These are phyloP conservation scores for Boletus rex-veris DNA, from an alignment of 768 basidiomycete species.

Conservation along the genomic window DNA sequence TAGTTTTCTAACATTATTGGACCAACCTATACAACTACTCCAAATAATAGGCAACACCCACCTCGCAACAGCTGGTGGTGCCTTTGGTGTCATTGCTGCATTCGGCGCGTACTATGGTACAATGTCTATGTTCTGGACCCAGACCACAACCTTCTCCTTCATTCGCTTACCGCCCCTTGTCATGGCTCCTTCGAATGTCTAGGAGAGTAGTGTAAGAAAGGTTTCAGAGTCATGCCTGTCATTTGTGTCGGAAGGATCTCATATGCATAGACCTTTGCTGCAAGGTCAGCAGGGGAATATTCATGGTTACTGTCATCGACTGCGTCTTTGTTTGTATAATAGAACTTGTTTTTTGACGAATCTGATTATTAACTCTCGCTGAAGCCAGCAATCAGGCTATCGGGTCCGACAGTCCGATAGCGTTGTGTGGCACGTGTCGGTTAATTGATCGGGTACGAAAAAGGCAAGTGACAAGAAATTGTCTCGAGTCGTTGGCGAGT, in stretches of 20 bases:
- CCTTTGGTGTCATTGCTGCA: constrained; percentile 24
- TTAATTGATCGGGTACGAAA: constrained; percentile 28
- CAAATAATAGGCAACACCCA: constrained; percentile 16
- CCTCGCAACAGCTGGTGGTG: constrained; percentile 27
- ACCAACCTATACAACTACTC: not conserved
- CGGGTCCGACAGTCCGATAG: constrained; percentile 1
- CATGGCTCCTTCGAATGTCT: constrained; percentile 14
- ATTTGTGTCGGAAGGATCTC: no score
- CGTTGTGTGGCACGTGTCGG: constrained; percentile 14
- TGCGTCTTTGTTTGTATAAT: no score
- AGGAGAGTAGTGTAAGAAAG: not conserved
- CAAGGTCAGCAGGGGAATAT: not conserved
- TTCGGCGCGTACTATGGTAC: constrained; percentile 30
- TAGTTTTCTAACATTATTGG: not conserved
- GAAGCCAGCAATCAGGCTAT: no score
- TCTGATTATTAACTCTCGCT: no score
- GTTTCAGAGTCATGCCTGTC: no score
- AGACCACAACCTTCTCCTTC: constrained; percentile 26
- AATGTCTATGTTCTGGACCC: constrained; percentile 27
- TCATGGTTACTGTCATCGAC: no score
- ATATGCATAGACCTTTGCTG: not conserved
- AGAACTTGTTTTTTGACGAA: no score
- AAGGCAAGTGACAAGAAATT: constrained; percentile 23
- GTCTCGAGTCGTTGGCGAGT: not conserved
- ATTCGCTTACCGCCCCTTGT: constrained; percentile 26